phyloP scores from a whole-genome alignment of 177 flowering plant genomes.

The Tripterygium wilfordii region DNA sequence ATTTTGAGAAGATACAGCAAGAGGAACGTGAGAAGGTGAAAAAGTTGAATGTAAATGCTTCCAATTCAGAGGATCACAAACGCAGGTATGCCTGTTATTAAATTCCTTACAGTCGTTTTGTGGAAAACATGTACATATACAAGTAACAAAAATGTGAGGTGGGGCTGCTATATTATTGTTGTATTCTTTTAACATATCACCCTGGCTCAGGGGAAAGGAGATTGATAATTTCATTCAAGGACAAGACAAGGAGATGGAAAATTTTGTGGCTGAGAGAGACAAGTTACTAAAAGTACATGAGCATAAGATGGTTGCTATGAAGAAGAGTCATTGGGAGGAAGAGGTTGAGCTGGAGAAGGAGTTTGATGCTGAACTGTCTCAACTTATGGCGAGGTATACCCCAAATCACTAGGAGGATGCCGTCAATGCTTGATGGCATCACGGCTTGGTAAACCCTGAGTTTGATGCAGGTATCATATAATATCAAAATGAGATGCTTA shows the following conservation, averaged over 20 bases:
- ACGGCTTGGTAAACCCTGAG: not conserved
- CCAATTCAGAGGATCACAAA: constrained; percentile 27
- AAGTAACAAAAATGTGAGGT: too few species aligned
- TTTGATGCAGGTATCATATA: not conserved
- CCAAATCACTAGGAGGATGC: constrained; percentile 7
- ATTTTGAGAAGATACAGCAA: constrained; percentile 48
- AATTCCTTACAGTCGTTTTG: too few species aligned
- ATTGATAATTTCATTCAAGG: constrained; percentile 30
- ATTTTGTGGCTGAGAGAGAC: constrained; percentile 52
- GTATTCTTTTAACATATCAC: too few species aligned
- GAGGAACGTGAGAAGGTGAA: constrained; percentile 43
- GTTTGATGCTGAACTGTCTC: constrained; percentile 32
- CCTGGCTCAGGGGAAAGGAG: constrained; percentile 38
- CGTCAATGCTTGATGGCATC: not conserved
- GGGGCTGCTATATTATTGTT: too few species aligned
- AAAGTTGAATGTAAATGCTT: constrained; percentile 22
- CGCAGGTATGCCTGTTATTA: constrained; percentile 39
- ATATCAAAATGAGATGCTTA: too few species aligned
- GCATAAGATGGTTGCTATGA: constrained; percentile 39
- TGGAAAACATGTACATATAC: too few species aligned
- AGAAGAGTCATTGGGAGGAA: constrained; percentile 41
- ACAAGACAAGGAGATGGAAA: constrained; percentile 54
- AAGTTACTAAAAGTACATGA: constrained; percentile 32
- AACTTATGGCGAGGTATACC: constrained; percentile 42
- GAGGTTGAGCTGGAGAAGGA: constrained; percentile 48